Conservation (phyloP, 352 stramenopile genomes). For the Achlya hypogyna region DNA sequence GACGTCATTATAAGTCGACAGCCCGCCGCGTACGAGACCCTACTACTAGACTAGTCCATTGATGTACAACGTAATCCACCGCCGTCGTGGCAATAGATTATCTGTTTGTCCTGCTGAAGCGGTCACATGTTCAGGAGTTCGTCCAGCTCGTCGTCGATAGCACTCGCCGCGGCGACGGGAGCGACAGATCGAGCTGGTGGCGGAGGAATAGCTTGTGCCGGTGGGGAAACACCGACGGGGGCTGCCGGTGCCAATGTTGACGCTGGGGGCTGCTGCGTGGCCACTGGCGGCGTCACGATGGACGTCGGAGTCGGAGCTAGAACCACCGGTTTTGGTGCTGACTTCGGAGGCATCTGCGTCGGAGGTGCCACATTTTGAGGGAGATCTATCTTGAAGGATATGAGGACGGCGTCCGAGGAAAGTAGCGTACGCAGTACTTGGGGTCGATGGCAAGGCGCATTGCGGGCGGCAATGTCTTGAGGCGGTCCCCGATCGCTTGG, state of each 20-base stretch:
- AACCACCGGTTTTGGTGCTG: no score
- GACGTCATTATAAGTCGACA: slow-evolving; percentile 12
- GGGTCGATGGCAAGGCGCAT: slow-evolving; percentile 58
- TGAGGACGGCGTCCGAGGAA: background rate
- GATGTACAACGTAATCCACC: background rate
- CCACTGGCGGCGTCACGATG: no score
- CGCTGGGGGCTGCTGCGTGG: no score
- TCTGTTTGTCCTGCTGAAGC: background rate
- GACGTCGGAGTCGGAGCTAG: no score
- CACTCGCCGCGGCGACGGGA: no score
- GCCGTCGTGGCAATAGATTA: background rate
- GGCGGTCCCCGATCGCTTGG: slow-evolving; percentile 48
- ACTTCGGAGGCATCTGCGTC: no score
- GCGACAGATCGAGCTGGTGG: no score
- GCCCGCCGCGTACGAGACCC: background rate
- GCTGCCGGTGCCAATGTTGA: no score
- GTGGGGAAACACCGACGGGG: no score
- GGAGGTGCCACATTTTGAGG: no score
- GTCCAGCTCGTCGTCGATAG: slow-evolving; percentile 17
- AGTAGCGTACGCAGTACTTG: slow-evolving; percentile 57
- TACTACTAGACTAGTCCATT: slow-evolving; percentile 2
- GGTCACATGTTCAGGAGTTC: slow-evolving; percentile 20
- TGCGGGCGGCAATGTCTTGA: slow-evolving; percentile 34
- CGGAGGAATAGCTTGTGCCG: no score
- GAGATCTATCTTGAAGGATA: background rate